Conservation (phyloP, 2,329 filamentous ascomycete species). For the Tolypocladium tropicale region DNA sequence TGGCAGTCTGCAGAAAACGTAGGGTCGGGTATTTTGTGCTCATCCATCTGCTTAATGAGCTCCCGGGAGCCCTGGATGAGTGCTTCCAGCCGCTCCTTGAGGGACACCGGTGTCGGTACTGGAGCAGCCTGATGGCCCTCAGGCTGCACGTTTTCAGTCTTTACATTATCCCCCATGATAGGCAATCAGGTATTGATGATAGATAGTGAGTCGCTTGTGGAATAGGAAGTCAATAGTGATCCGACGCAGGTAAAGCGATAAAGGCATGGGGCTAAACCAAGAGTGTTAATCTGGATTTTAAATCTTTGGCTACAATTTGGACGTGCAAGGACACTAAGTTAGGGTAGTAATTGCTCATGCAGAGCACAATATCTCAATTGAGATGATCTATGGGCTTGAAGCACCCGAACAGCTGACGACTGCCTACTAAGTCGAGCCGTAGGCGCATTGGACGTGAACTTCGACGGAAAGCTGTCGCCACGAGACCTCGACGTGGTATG, state of each 20-base stretch:
- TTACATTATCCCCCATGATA: neutral
- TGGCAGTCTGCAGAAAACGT: neutral
- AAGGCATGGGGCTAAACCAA: neutral
- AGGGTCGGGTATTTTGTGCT: neutral
- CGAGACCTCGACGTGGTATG: no score
- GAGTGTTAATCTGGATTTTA: neutral
- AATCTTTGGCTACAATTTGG: neutral
- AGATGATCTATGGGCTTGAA: neutral
- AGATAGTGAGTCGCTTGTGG: no score
- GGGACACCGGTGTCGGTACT: neutral
- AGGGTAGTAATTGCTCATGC: neutral
- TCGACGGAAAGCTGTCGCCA: neutral
- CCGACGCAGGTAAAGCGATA: neutral
- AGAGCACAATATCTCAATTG: neutral
- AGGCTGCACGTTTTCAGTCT: neutral
- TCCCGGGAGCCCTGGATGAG: neutral
- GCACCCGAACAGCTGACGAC: neutral
- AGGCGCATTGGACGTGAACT: neutral
- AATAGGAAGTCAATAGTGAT: neutral
- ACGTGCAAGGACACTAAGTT: neutral
- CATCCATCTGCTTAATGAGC: conserved; percentile 1
- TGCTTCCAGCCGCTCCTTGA: neutral
- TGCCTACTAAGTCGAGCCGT: neutral
- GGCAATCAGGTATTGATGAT: neutral
- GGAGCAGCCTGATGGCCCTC: neutral